Conservation (phyloP, 2,329 filamentous ascomycete genomes). For the Colletotrichum paranaense region DNA sequence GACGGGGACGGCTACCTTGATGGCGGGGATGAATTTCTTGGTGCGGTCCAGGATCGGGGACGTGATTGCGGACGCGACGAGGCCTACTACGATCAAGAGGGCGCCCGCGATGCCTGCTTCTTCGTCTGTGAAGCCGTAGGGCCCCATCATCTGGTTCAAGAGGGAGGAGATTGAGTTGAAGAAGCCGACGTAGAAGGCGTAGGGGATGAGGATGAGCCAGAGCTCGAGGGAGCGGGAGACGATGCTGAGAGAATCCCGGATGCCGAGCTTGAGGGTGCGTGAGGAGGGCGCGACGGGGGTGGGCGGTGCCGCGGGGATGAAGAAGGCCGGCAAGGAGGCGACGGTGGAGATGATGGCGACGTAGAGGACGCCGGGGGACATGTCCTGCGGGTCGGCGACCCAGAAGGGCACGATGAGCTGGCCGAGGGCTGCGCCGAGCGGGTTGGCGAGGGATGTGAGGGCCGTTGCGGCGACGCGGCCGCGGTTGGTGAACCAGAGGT, state of each 20-base stretch:
- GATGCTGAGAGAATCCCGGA: slow-evolving; percentile 63
- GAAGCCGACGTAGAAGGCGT: slow-evolving; percentile 85
- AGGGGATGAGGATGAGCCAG: slow-evolving; percentile 85
- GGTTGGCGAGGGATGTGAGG: slow-evolving; percentile 86
- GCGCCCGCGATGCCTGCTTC: slow-evolving; percentile 92
- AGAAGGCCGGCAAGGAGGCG: slow-evolving; percentile 79
- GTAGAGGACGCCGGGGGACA: slow-evolving; percentile 87
- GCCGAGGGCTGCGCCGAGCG: slow-evolving; percentile 87
- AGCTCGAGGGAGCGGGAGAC: slow-evolving; percentile 75
- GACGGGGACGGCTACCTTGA: slow-evolving; percentile 81
- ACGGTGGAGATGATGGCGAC: slow-evolving; percentile 81
- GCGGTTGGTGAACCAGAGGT: slow-evolving; percentile 90
- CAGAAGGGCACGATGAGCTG: slow-evolving; percentile 87
- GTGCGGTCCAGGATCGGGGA: slow-evolving; percentile 88
- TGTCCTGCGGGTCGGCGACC: slow-evolving; percentile 70
- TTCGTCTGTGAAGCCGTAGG: slow-evolving; percentile 85
- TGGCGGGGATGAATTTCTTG: slow-evolving; percentile 79
- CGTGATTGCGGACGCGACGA: slow-evolving; percentile 79
- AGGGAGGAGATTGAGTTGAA: slow-evolving; percentile 94
- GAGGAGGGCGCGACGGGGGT: slow-evolving; percentile 80
- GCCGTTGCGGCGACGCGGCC: slow-evolving; percentile 91
- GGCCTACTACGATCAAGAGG: slow-evolving; percentile 87
- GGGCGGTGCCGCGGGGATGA: slow-evolving; percentile 81
- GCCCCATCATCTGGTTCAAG: slow-evolving; percentile 88
- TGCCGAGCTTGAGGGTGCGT: slow-evolving; percentile 64